These are phyloP conservation scores for Lodderomyces beijingensis DNA, from an alignment of 1,139 yeast species.

Conservation along the genomic window DNA sequence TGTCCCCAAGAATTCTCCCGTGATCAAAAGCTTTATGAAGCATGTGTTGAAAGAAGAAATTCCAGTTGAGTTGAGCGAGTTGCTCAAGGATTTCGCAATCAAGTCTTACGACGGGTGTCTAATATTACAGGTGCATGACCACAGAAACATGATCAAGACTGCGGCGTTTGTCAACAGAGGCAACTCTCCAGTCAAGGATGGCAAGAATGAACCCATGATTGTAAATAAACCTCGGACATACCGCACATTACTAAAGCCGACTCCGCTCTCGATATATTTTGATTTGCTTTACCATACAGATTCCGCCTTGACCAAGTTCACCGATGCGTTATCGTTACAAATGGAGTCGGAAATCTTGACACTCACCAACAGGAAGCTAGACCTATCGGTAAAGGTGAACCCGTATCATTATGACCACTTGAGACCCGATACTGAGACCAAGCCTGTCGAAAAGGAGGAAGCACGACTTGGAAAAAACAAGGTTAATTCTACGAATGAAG, in stretches of 20 bases:
- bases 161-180: constrained; percentile 10
- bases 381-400: constrained; percentile 67
- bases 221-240: constrained; percentile 58
- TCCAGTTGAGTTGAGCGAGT: constrained; percentile 87
- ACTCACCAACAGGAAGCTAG: constrained; percentile 70
- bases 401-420: constrained; percentile 52
- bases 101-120: constrained; percentile 86
- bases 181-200: constrained; percentile 8
- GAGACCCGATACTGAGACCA: constrained; percentile 41
- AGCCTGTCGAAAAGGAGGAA: constrained; percentile 39
- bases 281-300: constrained; percentile 85
- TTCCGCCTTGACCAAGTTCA: constrained; percentile 64
- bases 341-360: constrained; percentile 84
- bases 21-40: constrained; percentile 72
- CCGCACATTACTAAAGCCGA: constrained; percentile 73
- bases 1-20: constrained; percentile 77
- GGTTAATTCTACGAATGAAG: background rate
- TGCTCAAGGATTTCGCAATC: constrained; percentile 79
- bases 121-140: constrained; percentile 80
- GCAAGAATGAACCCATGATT: constrained; percentile 8
- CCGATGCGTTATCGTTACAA: constrained; percentile 69
- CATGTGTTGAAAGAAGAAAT: constrained; percentile 78
- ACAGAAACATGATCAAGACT: constrained; percentile 36
- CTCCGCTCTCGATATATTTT: constrained; percentile 76
- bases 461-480: background rate